A percentile compares a stretch with the other conserved stretches of the same genome.
phyloP scores from a whole-genome alignment of 768 basidiomycete species.

The Multifurca ochricompacta region DNA sequence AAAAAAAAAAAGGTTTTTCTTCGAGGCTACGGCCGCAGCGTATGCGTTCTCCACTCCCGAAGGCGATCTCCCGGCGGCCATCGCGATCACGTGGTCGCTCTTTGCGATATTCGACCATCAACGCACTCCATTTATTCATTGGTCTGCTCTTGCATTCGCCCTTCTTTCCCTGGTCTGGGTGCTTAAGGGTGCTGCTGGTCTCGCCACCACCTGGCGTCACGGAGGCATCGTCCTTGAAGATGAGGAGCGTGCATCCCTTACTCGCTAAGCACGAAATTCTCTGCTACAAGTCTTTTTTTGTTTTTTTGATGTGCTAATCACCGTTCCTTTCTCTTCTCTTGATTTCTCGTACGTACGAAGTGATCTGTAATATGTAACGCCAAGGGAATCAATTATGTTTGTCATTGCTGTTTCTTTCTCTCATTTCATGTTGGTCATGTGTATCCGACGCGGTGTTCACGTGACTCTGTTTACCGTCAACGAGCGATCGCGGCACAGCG shows the following conservation, averaged over 20 bases:
- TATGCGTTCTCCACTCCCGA: slow-evolving; percentile 89
- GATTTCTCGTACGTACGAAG: neutral
- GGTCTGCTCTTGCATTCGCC: slow-evolving; percentile 79
- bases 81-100: slow-evolving; percentile 89
- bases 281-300: too few species aligned
- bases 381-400: neutral
- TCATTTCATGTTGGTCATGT: neutral
- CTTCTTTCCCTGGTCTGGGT: slow-evolving; percentile 82
- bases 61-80: slow-evolving; percentile 87
- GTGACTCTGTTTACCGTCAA: slow-evolving; percentile 18
- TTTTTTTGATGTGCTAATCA: neutral
- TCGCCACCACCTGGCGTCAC: slow-evolving; percentile 33
- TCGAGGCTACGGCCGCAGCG: slow-evolving; percentile 84
- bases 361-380: neutral
- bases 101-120: slow-evolving; percentile 88
- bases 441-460: neutral
- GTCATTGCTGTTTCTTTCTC: neutral
- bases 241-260: slow-evolving; percentile 82
- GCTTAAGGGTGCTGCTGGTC: slow-evolving; percentile 60
- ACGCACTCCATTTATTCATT: slow-evolving; percentile 73
- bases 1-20: slow-evolving; percentile 89
- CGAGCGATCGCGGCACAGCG: slow-evolving; percentile 2
- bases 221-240: slow-evolving; percentile 62
- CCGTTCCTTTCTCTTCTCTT: neutral
- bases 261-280: slow-evolving; percentile 29